A percentile compares a stretch with the other conserved stretches of the same genome.
Evolutionary conservation across 371 early-diverging fungal genomes (phyloP).

Genomic region (Mortierella sp.): DNA sequence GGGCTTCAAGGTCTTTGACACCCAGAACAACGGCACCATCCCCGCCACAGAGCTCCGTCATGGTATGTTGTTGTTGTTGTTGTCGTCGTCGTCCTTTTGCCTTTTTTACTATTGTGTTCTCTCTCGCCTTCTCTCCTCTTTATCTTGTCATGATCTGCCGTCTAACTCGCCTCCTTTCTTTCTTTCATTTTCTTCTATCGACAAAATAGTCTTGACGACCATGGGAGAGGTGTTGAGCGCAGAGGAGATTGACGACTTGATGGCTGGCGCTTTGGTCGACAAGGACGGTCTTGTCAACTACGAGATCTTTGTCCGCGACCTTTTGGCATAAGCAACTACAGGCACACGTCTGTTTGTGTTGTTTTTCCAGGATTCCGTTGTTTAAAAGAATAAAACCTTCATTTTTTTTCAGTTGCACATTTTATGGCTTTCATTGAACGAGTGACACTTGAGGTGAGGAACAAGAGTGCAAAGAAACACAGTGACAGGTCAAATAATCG

Average conservation of each 20-base stretch:
- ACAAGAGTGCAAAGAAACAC: no score
- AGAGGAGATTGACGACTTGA: slow-evolving; percentile 93
- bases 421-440: no score
- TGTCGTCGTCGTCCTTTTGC: neutral
- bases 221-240: slow-evolving; percentile 95
- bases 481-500: no score
- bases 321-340: neutral
- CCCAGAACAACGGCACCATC: slow-evolving; percentile 93
- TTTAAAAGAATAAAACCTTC: neutral
- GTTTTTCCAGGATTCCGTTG: neutral
- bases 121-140: neutral
- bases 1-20: slow-evolving; percentile 98
- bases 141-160: no score
- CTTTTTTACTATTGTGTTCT: neutral
- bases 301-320: slow-evolving; percentile 60
- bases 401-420: neutral
- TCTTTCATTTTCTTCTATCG: neutral
- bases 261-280: slow-evolving; percentile 83
- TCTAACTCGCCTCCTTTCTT: no score
- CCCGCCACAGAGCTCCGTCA: slow-evolving; percentile 93
- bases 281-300: slow-evolving; percentile 88
- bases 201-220: slow-evolving; percentile 85
- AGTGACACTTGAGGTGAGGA: no score
- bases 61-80: slow-evolving; percentile 59
- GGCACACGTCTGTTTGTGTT: neutral